Percentiles rank a stretch among this genome's conserved stretches.
phyloP scores from a whole-genome alignment of 768 basidiomycete species.

The Leucosporidium scottii region DNA sequence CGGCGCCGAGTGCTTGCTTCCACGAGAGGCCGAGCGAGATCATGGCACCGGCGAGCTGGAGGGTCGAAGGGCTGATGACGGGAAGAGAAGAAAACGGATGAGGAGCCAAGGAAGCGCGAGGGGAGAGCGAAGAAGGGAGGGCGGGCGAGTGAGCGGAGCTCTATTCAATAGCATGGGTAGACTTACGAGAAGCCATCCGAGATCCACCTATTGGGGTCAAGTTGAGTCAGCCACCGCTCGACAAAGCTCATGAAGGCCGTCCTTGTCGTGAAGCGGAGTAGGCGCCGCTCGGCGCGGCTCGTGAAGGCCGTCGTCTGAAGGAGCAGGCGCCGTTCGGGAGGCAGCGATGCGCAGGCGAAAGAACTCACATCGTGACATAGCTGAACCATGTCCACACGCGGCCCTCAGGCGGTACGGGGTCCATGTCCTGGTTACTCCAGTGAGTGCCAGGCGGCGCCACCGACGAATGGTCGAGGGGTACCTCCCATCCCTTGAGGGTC shows the following conservation, averaged over 20 bases:
- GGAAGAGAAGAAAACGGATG: not conserved
- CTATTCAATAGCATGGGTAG: not conserved
- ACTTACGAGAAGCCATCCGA: not conserved
- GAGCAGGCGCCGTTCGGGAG: too few species aligned
- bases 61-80: not conserved
- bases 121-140: not conserved
- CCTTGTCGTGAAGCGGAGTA: too few species aligned
- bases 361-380: not conserved
- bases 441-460: not conserved
- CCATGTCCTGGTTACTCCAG: constrained; percentile 11
- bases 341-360: too few species aligned
- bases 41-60: constrained; percentile 9
- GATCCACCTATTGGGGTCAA: too few species aligned
- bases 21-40: constrained; percentile 1
- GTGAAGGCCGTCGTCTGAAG: too few species aligned
- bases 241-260: too few species aligned
- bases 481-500: constrained; percentile 8
- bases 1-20: constrained; percentile 1
- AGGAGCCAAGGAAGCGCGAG: not conserved
- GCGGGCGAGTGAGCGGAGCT: not conserved
- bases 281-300: too few species aligned
- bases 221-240: too few species aligned
- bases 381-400: constrained; percentile 3
- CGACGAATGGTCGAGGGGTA: not conserved
- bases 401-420: not conserved